phyloP scores from a whole-genome alignment of 768 basidiomycete species.

The Lactarius vividus region DNA sequence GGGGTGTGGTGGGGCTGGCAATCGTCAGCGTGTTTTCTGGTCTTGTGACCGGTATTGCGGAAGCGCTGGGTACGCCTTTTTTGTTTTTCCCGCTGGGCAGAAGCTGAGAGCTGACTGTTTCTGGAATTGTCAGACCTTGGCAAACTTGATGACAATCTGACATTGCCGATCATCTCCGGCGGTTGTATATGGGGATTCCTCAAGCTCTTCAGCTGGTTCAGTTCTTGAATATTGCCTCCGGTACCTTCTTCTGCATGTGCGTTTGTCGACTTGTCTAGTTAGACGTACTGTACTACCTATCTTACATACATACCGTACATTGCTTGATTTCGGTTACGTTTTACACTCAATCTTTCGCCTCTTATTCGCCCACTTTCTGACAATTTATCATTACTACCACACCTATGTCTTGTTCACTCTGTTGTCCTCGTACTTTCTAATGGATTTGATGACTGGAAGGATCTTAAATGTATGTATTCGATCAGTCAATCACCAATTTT shows the following conservation, averaged over 20 bases:
- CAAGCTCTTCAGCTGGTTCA: slow-evolving; percentile 41
- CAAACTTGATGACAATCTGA: slow-evolving; percentile 84
- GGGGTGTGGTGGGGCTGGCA: slow-evolving; percentile 51
- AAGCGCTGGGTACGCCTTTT: slow-evolving; percentile 71
- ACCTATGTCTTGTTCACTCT: background rate
- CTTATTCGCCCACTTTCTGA: background rate
- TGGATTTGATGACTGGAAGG: slow-evolving; percentile 16
- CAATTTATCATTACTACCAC: background rate
- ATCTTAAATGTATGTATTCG: background rate
- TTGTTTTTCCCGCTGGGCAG: background rate
- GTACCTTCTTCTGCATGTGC: background rate
- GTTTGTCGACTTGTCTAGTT: background rate
- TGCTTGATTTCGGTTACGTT: background rate
- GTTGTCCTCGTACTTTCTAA: background rate
- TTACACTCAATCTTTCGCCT: background rate
- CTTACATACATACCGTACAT: slow-evolving; percentile 1
- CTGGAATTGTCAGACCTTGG: slow-evolving; percentile 61
- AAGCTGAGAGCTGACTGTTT: background rate
- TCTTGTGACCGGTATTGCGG: slow-evolving; percentile 78
- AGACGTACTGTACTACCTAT: slow-evolving; percentile 15
- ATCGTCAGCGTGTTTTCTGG: slow-evolving; percentile 65
- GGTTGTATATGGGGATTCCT: slow-evolving; percentile 60
- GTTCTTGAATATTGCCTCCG: slow-evolving; percentile 14
- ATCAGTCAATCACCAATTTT: background rate
- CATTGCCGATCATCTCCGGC: slow-evolving; percentile 84